A percentile compares a stretch with the other conserved stretches of the same genome.
These are phyloP conservation scores for Nicotiana undulata DNA, from an alignment of 257 asterid genomes.

Conservation along the genomic window DNA sequence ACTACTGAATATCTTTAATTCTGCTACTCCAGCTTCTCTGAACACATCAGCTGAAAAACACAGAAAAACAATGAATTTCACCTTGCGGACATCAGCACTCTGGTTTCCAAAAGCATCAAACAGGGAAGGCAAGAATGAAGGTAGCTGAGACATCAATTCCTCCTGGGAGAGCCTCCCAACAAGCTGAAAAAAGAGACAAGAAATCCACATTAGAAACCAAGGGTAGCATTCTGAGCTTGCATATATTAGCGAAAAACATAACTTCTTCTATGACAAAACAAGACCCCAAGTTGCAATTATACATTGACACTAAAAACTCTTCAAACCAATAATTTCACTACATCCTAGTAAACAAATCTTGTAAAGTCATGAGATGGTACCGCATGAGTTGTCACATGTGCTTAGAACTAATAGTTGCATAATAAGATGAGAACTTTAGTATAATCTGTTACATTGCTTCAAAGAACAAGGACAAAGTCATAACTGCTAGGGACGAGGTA, in stretches of 20 bases:
- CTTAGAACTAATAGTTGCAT: neutral
- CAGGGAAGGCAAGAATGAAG: slow-evolving; percentile 87
- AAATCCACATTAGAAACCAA: slow-evolving; percentile 8
- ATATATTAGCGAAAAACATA: neutral
- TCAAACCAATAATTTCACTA: neutral
- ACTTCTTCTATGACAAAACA: neutral
- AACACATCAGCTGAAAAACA: neutral
- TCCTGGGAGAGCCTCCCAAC: slow-evolving; percentile 92
- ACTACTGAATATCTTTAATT: neutral
- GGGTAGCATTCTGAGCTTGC: neutral
- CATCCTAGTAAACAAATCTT: neutral
- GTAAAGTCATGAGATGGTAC: neutral
- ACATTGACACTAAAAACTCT: neutral
- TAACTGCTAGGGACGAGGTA: neutral
- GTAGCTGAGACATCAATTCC: slow-evolving; percentile 79
- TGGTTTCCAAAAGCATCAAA: slow-evolving; percentile 96
- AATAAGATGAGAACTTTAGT: neutral
- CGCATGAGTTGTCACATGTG: neutral
- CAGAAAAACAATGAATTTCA: slow-evolving; percentile 6
- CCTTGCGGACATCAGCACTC: slow-evolving; percentile 99
- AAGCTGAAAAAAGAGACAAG: slow-evolving; percentile 44
- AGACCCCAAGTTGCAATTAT: neutral
- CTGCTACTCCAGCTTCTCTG: neutral
- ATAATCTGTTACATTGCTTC: neutral
- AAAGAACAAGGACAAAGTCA: neutral